phyloP scores from a whole-genome alignment of 169 alveolate species.

The Cryptosporidium ubiquitum region DNA sequence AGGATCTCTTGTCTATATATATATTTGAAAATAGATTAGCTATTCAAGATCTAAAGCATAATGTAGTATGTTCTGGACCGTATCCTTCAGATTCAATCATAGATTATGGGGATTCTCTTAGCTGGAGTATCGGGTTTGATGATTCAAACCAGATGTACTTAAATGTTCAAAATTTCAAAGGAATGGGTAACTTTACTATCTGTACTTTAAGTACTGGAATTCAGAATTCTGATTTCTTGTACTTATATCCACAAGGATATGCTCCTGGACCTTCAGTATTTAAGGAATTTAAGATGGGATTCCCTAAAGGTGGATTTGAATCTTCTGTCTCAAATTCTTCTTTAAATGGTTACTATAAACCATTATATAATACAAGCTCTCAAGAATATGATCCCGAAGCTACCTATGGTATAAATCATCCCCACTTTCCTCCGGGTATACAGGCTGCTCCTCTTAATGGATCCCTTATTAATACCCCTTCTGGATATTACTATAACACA shows the following conservation, averaged over 20 bases:
- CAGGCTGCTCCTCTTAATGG: conserved; percentile 63
- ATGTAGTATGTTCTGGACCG: conserved; percentile 58
- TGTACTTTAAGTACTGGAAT: conserved; percentile 40
- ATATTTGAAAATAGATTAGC: conserved; percentile 64
- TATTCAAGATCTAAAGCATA: conserved; percentile 34
- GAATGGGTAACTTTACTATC: conserved; percentile 21
- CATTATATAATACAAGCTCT: not conserved
- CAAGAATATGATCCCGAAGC: conserved; percentile 21
- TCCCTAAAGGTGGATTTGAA: conserved; percentile 43
- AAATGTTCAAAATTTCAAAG: not conserved
- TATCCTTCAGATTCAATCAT: conserved; percentile 11
- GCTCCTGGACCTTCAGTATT: conserved; percentile 43
- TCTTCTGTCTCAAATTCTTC: conserved; percentile 10
- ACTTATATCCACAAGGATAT: conserved; percentile 51
- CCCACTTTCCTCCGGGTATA: conserved; percentile 62
- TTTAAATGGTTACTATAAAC: conserved; percentile 23
- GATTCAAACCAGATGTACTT: conserved; percentile 22
- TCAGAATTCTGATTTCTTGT: not conserved
- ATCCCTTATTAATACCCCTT: conserved; percentile 12
- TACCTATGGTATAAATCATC: conserved; percentile 21
- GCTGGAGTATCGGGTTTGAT: conserved; percentile 66
- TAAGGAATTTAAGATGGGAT: conserved; percentile 1
- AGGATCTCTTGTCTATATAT: conserved; percentile 23
- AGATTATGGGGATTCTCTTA: conserved; percentile 7
- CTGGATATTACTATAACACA: conserved; percentile 52